Evolutionary conservation across 192 early-diverging fungal species (phyloP), one percentile per base, ranked within the genome.

Genomic region (Haplosporangium gracile): DNA sequence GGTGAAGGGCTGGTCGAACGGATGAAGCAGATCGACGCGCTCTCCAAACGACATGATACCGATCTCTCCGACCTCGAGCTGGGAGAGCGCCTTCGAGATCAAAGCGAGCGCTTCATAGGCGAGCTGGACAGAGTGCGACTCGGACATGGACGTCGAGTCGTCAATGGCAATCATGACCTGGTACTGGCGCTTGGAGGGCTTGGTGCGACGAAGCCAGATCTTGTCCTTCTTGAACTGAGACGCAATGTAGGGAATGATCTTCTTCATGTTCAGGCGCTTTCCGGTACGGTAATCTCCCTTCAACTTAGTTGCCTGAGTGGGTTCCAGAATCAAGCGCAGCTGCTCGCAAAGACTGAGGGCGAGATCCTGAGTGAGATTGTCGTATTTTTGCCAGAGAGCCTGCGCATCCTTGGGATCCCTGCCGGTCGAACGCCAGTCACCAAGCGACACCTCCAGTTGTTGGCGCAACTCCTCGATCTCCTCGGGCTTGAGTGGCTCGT

Each of bases 161-260:
- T 99, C 99, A 45, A 99, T 93, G 5, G 98, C 92, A 38, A 99
- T 95, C 96, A 99, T 96, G 55, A 99, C 96, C 89, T 99, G 98
- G 90, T 99, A 99, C 78, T 96, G 96, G 69, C 99, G 93, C 81
- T 99, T 98, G 80, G 95, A 96, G 26, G 97, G 98, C 88, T 98
- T 98, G 32, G 98, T 99, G 68, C 99, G 94, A 13, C 98, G 93
- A 76, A 99, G 89, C 99, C 99, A 99, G 81, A 99, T 99, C 92
- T 99, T 99, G 90, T 99, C 99, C 90, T 99, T 99, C 90, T 98
- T 98, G 93, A 98, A 99, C 86, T 98, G 95, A 55, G 94, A 95
- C 11, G 99, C 99, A 91, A 99, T 99, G 79, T 99, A 99, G 18
- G 99, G 97, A 84, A 99, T 99, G 70, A 99, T 97, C 89, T 97